Evolutionary conservation across 2,329 filamentous ascomycete genomes (phyloP).

Genomic region (Penicillium crustosum): DNA sequence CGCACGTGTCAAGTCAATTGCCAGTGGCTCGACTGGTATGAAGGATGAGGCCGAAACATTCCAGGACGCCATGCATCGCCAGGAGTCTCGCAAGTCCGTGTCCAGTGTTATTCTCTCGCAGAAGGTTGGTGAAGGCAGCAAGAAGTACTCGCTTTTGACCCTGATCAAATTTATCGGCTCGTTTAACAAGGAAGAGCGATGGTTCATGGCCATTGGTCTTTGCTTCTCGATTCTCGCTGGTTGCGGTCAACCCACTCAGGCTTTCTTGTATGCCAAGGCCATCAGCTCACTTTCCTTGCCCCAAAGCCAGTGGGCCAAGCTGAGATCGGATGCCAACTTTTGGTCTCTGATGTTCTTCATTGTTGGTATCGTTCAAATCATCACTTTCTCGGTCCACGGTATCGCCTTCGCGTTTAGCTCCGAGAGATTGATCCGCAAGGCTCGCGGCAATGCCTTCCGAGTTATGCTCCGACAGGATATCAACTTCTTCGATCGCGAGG

Average conservation of each 20-base stretch:
- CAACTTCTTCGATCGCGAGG: slow-evolving; percentile 82
- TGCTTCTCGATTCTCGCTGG: slow-evolving; percentile 75
- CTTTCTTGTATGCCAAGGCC: slow-evolving; percentile 86
- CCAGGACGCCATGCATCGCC: slow-evolving; percentile 42
- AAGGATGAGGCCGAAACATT: slow-evolving; percentile 29
- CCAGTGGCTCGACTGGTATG: slow-evolving; percentile 27
- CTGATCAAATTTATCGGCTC: slow-evolving; percentile 75
- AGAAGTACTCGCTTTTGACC: slow-evolving; percentile 68
- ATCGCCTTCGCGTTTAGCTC: slow-evolving; percentile 79
- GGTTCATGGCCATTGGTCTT: slow-evolving; percentile 70
- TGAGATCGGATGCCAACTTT: slow-evolving; percentile 74
- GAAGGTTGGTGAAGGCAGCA: slow-evolving; percentile 50
- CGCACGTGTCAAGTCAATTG: slow-evolving; percentile 35
- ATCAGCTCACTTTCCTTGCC: slow-evolving; percentile 69
- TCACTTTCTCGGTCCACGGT: slow-evolving; percentile 68
- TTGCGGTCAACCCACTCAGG: slow-evolving; percentile 72
- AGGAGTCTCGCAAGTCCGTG: slow-evolving; percentile 53
- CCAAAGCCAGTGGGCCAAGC: slow-evolving; percentile 51
- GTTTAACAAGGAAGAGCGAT: slow-evolving; percentile 74
- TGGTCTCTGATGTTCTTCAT: slow-evolving; percentile 89
- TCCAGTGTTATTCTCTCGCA: slow-evolving; percentile 71
- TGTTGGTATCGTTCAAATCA: slow-evolving; percentile 71
- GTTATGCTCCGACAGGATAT: slow-evolving; percentile 91
- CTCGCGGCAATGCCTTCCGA: slow-evolving; percentile 79
- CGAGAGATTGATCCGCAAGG: slow-evolving; percentile 79